Evolutionary conservation across 1,284 basidiomycete genomes (phyloP).

Genomic region (Apiotrichum porosum): DNA sequence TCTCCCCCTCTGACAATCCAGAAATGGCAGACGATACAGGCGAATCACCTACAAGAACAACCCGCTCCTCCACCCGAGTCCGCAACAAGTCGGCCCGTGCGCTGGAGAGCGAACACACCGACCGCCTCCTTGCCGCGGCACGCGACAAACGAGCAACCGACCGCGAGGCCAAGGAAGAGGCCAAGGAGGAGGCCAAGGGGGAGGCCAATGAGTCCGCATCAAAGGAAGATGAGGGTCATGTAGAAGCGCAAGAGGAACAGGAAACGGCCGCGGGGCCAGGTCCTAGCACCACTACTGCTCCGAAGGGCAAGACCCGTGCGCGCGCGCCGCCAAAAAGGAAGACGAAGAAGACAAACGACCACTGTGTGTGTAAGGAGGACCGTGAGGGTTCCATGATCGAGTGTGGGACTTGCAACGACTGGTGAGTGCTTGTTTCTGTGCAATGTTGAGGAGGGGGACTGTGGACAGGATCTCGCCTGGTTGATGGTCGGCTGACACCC

Average conservation of each 20-base stretch:
- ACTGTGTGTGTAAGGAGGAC: conserved; percentile 33
- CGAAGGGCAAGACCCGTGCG: conserved; percentile 20
- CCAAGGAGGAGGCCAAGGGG: not conserved
- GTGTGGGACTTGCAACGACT: conserved; percentile 41
- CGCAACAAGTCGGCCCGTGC: conserved; percentile 28
- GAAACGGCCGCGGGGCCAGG: not conserved
- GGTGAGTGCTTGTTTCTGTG: conserved; percentile 36
- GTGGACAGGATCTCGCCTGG: no score
- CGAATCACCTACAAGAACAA: not conserved
- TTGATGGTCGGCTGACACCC: no score
- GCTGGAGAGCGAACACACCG: conserved; percentile 30
- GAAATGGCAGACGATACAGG: conserved; percentile 2
- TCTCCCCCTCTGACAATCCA: no score
- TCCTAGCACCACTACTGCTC: not conserved
- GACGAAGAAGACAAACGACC: conserved; percentile 21
- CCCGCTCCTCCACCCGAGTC: conserved; percentile 21
- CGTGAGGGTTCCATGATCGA: conserved; percentile 42
- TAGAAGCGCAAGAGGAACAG: not conserved
- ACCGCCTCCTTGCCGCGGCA: conserved; percentile 13
- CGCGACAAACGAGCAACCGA: not conserved
- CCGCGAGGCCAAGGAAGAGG: not conserved
- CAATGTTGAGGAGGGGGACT: no score
- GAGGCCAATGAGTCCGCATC: not conserved
- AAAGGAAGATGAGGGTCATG: not conserved
- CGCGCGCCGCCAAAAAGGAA: conserved; percentile 3